phyloP scores from a whole-genome alignment of 176 grass and related monocot species.

The Puccinellia tenuiflora region DNA sequence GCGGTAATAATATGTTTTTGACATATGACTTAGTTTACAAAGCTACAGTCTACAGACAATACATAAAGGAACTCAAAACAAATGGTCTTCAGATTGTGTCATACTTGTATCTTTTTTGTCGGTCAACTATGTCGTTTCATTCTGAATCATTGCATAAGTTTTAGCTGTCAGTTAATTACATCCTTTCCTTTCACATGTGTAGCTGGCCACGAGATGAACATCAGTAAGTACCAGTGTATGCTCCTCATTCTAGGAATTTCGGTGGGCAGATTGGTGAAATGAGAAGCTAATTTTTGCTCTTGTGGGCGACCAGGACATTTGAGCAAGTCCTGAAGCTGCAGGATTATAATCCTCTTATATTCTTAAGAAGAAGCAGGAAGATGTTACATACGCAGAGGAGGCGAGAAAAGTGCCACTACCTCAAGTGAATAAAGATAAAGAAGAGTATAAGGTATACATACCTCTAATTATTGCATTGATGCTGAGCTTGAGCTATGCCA shows the following conservation, averaged over 20 bases:
- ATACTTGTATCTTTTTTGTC: too few species aligned
- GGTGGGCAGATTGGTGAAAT: background rate
- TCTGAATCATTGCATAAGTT: background rate
- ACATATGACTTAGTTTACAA: too few species aligned
- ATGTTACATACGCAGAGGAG: background rate
- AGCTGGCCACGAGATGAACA: background rate
- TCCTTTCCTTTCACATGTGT: background rate
- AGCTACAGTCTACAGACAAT: too few species aligned
- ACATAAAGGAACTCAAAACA: too few species aligned
- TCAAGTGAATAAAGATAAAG: background rate
- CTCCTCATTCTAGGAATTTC: background rate
- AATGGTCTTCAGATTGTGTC: too few species aligned
- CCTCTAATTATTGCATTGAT: background rate
- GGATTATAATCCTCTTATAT: background rate
- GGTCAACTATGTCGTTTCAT: background rate
- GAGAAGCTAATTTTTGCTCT: background rate
- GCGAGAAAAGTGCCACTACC: background rate
- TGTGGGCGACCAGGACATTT: background rate
- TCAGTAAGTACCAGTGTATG: too few species aligned
- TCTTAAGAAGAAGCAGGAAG: background rate
- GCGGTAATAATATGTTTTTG: too few species aligned
- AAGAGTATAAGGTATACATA: background rate
- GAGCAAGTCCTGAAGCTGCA: background rate
- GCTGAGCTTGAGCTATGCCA: too few species aligned
- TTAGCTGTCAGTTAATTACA: background rate